Base-by-base conservation (phyloP, 225 moss, liverwort and hornwort species). In the Polytrichum formosum region DNA sequence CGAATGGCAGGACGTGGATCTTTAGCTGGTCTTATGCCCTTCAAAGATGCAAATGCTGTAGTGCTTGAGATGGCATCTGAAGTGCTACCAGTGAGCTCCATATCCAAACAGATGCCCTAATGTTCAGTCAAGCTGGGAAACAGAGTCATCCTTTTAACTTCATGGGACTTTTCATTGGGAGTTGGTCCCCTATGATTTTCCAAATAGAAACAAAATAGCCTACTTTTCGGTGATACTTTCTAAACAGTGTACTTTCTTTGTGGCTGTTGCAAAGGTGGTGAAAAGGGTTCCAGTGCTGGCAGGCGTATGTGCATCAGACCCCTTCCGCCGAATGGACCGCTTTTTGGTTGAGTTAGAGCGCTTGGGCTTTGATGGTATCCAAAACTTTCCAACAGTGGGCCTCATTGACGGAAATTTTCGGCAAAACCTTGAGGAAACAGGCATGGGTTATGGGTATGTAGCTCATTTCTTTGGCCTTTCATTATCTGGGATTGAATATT, bases 41-140 rank as follows among this genome's bases (percentile, higher is more conserved):
- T 90, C 79, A 97, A 97, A 78, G 96, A 97, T 85, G 96, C 96
- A 37, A 97, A 97, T 82, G 96, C 96, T 73, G 90, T 93, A 54
- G 90, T 97, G 74, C 56, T 97, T 31, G 96, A 97, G 70, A 92
- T 97, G 92, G 96, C 93, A 65, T 87, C 87, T 64, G 96, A 97
- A 82, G 86, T 97, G 53, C 71, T 93, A 73, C 96, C 96, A 73
- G 96, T 97, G 87, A 46, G 84, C 78, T 46, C 46, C 46, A 16
- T 46, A 16, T 46, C 16, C 46, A 10, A 16, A 10, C 46, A 13
- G 46, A 46, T 46, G 13, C 46, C 37, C 13, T 46, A 46, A 46
- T 46, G 0, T 46, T 0, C 46, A 46, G 46, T 46, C 2, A 16
- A 46, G 46, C 46, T 16, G 46, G 46, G 13, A 46, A 16, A 16